Conservation (phyloP, 2,329 filamentous ascomycete genomes). For the Thielaviopsis musarum region DNA sequence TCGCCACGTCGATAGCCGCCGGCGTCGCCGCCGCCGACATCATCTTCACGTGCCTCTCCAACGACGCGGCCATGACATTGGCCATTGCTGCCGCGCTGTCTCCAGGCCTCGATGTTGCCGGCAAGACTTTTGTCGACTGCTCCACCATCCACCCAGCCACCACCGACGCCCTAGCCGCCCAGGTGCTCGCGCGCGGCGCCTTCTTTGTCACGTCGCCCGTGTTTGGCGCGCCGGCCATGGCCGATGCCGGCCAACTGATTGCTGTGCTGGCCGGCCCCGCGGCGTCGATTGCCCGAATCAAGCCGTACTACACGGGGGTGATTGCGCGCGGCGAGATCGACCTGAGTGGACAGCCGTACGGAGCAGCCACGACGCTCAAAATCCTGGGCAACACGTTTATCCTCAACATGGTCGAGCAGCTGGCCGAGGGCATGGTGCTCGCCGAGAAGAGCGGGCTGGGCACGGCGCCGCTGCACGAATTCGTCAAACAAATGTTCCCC, state of each 20-base stretch:
- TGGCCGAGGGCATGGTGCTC: slow-evolving; percentile 61
- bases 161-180: slow-evolving; percentile 46
- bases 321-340: slow-evolving; percentile 54
- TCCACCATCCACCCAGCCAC: slow-evolving; percentile 78
- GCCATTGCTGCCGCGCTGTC: slow-evolving; percentile 42
- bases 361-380: slow-evolving; percentile 56
- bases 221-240: slow-evolving; percentile 55
- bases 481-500: slow-evolving; percentile 58
- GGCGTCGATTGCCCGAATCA: slow-evolving; percentile 42
- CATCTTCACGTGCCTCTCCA: slow-evolving; percentile 66
- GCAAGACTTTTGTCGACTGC: slow-evolving; percentile 74
- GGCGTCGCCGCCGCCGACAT: slow-evolving; percentile 55
- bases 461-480: slow-evolving; percentile 48
- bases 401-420: slow-evolving; percentile 61
- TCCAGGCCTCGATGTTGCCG: slow-evolving; percentile 30
- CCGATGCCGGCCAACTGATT: slow-evolving; percentile 53
- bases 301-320: slow-evolving; percentile 57
- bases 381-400: slow-evolving; percentile 79
- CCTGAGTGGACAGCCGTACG: slow-evolving; percentile 49
- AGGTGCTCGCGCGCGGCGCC: slow-evolving; percentile 40
- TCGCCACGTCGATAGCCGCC: slow-evolving; percentile 46
- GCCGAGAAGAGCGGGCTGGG: slow-evolving; percentile 72
- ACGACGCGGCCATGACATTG: slow-evolving; percentile 55
- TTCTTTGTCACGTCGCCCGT: slow-evolving; percentile 57
- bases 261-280: slow-evolving; percentile 54